Base-by-base conservation (phyloP, 2,329 filamentous ascomycete genomes). In the Fusarium verrucosum region DNA sequence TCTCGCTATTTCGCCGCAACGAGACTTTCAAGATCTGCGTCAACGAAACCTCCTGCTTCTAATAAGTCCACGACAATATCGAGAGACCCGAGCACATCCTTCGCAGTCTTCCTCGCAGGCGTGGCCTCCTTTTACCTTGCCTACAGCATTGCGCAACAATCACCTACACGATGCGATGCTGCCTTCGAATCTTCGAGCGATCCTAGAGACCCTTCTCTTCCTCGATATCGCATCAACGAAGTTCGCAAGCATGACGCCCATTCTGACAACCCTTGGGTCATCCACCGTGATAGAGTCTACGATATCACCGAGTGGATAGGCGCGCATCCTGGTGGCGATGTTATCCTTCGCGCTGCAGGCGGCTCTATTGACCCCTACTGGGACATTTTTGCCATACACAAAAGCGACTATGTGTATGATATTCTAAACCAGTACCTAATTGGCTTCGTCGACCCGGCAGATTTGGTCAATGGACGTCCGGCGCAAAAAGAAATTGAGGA, bases 331-430 rank as follows among this genome's bases (percentile, higher is more conserved):
- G 88, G 88, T 5, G 88, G 88, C 37, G 85, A 89, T 49, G 86
- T 91, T 14, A 91, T 91, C 57, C 78, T 90, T 10, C 82, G 85
- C 26, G 88, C 88, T 2, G 87, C 86, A 2, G 88, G 88, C 5
- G 83, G 85, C 33, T 84, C 83, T 51, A 84, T 91, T 45, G 88
- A 91, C 47, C 83, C 85, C 0, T 90, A 89, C 75, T 91, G 88
- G 88, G 80, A 89, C 58, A 89, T 91, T 50, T 91, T 91, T 72
- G 81, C 83, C 42, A 90, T 90, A 57, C 88, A 91, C 77, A 87
- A 90, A 72, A 81, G 83, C 17, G 80, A 85, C 37, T 85, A 90
- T 58, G 87, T 90, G 7, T 82, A 83, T 58, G 85, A 89, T 46
- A 88, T 90, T 36, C 78, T 91, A 1, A 80, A 85, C n/a, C 82